phyloP scores from a whole-genome alignment of 495 filamentous ascomycete genomes.

The Pyrenula aspistea region DNA sequence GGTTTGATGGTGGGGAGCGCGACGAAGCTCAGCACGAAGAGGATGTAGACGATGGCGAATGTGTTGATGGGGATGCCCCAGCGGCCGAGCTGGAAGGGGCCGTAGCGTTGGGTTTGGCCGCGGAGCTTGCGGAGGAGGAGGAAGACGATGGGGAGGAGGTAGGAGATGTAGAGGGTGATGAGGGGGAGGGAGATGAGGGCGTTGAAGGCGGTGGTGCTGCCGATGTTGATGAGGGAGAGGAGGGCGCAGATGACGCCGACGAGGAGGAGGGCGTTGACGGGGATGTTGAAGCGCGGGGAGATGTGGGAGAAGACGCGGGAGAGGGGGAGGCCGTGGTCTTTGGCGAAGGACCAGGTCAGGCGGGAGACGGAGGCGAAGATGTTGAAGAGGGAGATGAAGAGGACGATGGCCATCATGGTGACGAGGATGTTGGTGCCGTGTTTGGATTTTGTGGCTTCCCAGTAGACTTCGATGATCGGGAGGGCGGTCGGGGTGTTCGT shows the following conservation, averaged over 20 bases:
- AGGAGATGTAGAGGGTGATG: conserved; percentile 14
- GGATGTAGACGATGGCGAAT: conserved; percentile 3
- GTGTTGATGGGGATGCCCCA: conserved; percentile 10
- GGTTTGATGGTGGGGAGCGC: conserved; percentile 27
- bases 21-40: conserved; percentile 3
- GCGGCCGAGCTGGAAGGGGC: conserved; percentile 6
- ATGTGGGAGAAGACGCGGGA: conserved; percentile 31
- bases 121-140: neutral
- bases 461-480: conserved; percentile 41
- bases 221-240: conserved; percentile 39
- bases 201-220: conserved; percentile 34
- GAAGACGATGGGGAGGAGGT: conserved; percentile 5
- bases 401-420: conserved; percentile 19
- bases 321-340: conserved; percentile 47
- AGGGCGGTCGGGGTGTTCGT: conserved; percentile 26
- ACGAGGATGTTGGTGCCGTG: conserved; percentile 31
- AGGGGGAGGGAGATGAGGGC: conserved; percentile 28
- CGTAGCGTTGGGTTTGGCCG: conserved; percentile 5
- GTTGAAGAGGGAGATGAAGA: conserved; percentile 35
- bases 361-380: conserved; percentile 39
- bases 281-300: conserved; percentile 30
- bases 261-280: conserved; percentile 32
- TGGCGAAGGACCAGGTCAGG: conserved; percentile 46
- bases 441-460: conserved; percentile 31
- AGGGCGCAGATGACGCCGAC: conserved; percentile 29